Base-by-base conservation (phyloP, 2,329 filamentous ascomycete genomes). In the Rutstroemia sp. region DNA sequence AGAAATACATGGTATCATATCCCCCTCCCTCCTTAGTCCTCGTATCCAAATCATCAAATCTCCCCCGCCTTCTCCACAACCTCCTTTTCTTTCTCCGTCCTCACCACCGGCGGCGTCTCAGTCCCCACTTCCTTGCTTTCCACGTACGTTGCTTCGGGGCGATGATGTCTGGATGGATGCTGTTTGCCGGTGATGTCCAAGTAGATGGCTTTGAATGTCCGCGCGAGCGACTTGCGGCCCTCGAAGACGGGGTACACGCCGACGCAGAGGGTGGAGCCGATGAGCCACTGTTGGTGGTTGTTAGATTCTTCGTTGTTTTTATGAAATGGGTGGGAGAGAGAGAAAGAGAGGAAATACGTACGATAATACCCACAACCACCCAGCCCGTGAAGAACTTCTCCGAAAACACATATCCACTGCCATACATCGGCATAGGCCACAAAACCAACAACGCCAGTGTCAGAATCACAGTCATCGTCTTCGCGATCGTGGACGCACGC, bases 401-500 rank as follows among this genome's bases (percentile, higher is more conserved):
- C 70, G 79, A 84, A 73, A 94, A 95, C 54, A 96, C 80, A 68
- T 96, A 96, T 0, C 81, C 81, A 0, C 79, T 78, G 10, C 89
- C 91, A 67, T 94, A 96, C 83, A 96, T 84, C 1, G 91, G 91
- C 80, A 96, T 92, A 0, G 92, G 91, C 90, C 91, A 96, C 16
- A 96, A 79, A 2, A 96, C 77, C 0, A 96, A 75, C 56, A 95
- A 76, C 0, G 82, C 78, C 0, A 95, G 59, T 0, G 89, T 88
- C 74, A 89, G 76, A 61, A 79, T 70, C 9, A 83, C 74, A 0
- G 85, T 88, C 34, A 71, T 71, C 53, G 66, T 67, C 49, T 73
- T 73, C 0, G 77, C 75, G 37, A 78, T 75, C 58, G 73, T 76
- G 6, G 79, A 79, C 0, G 81, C 78, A 25, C 74, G 76, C 58